Conservation (phyloP, 108 stramenopile species). For the Cyclotella baltica region DNA sequence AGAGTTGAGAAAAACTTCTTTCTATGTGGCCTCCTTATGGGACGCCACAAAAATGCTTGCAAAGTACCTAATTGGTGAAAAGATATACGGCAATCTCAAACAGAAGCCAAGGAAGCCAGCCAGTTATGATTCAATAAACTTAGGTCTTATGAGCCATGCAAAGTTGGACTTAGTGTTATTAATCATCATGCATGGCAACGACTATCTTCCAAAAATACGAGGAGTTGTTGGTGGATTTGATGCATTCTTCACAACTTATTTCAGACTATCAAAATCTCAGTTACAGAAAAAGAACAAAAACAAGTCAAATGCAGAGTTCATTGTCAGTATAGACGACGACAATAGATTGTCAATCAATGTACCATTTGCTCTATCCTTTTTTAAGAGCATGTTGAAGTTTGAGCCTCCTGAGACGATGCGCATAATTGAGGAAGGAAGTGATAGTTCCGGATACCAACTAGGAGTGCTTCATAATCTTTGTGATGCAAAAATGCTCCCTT, state of each 20-base stretch:
- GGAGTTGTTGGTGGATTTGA: conserved; percentile 64
- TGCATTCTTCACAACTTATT: conserved; percentile 56
- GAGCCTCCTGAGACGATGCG: neutral
- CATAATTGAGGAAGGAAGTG: neutral
- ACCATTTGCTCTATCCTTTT: conserved; percentile 70
- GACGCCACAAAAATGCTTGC: conserved; percentile 68
- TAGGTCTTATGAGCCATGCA: conserved; percentile 36
- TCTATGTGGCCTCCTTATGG: conserved; percentile 67
- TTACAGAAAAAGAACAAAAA: conserved; percentile 26
- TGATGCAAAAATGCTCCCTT: conserved; percentile 62
- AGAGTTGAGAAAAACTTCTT: conserved; percentile 37
- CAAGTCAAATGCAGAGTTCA: conserved; percentile 49
- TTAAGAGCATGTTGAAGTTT: conserved; percentile 40
- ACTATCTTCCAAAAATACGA: conserved; percentile 84
- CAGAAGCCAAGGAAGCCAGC: conserved; percentile 1
- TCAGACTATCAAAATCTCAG: conserved; percentile 36
- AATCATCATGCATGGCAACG: conserved; percentile 90
- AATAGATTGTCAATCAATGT: conserved; percentile 71
- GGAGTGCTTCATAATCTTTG: conserved; percentile 63
- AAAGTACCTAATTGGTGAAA: conserved; percentile 37
- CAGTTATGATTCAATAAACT: conserved; percentile 10
- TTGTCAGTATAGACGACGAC: conserved; percentile 65
- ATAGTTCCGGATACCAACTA: conserved; percentile 30
- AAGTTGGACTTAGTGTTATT: conserved; percentile 81
- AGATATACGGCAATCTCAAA: conserved; percentile 27